Evolutionary conservation across 352 stramenopile species (phyloP).

Genomic region (Phytophthora pluvialis): DNA sequence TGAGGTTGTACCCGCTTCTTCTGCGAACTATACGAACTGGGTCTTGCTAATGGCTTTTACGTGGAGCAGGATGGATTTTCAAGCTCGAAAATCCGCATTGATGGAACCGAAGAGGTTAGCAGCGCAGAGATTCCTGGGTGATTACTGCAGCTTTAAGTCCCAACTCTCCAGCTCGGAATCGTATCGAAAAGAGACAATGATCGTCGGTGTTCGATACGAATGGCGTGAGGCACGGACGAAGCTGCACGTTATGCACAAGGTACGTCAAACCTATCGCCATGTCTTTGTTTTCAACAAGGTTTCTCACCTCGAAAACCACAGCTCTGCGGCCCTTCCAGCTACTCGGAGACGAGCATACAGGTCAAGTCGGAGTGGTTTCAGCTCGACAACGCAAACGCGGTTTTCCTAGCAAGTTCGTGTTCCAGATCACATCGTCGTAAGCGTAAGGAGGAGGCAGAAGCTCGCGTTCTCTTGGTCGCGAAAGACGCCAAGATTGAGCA

Average conservation of each 20-base stretch:
- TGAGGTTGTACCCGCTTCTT: conserved; percentile 5
- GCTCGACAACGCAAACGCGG: conserved; percentile 53
- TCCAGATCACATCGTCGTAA: conserved; percentile 36
- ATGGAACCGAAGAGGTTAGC: conserved; percentile 50
- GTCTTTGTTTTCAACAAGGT: neutral
- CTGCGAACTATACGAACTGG: too few relatives aligned
- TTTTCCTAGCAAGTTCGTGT: conserved; percentile 60
- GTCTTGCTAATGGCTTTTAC: too few relatives aligned
- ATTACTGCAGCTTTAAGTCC: conserved; percentile 75
- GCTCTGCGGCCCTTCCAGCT: conserved; percentile 26
- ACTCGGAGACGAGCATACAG: neutral
- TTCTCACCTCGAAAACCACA: conserved; percentile 1
- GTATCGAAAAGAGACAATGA: conserved; percentile 47
- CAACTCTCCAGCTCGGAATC: neutral
- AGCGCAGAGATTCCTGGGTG: conserved; percentile 46
- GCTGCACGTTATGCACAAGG: conserved; percentile 68
- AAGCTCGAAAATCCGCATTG: conserved; percentile 54
- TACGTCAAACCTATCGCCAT: conserved; percentile 32
- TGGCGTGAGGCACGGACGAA: conserved; percentile 73
- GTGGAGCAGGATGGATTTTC: conserved; percentile 49
- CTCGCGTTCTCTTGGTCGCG: conserved; percentile 34
- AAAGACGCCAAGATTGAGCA: conserved; percentile 49
- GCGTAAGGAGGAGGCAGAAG: conserved; percentile 47
- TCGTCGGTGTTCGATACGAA: conserved; percentile 68
- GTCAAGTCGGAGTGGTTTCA: conserved; percentile 41